Base-by-base conservation (phyloP, 202 grass and related monocot genomes). In the Brachypodium distachyon region DNA sequence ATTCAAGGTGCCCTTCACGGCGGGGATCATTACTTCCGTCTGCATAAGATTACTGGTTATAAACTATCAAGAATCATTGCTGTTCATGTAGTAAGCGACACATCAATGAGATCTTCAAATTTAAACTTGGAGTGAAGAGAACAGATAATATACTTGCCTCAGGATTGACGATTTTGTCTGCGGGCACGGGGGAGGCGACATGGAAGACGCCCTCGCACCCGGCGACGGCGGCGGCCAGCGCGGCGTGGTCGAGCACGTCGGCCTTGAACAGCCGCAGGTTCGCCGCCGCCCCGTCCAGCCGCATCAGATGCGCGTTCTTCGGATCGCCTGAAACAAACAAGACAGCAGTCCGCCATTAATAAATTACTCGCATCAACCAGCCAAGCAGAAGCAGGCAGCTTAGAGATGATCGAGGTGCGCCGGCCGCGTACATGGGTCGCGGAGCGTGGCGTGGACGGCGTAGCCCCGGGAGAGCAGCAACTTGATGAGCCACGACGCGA, bases 211-310 rank as follows among this genome's bases (percentile, higher is more conserved):
- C 83, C 4, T 80, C 33, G 61, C 77, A 86, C 1, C 70, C 70
- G 4, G 2, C 38, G 26, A 85, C 37, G 0, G 83, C 76, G n/a
- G 76, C 58, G 4, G 76, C 28, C 50, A 80, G 34, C 3, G 29
- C 10, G 18, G 46, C 66, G 0, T 37, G 19, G 49, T 80, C 83
- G 0, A 85, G 83, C 47, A 85, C 17, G 42, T 85, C 68, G 0
- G 83, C 76, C 66, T 56, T 79, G 59, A 79, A 74, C 29, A 85
- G 76, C 1, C 29, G 72, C 19, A 85, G 83, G 17, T 67, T 85
- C 16, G 53, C 59, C 6, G 76, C 9, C 0, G 83, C 83, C 0
- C 38, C 21, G 39, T 85, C 67, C 4, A 79, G 8, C 58, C 17
- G 56, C 47, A 37, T 49, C 76, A 85, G 49, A 19, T 74, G 68